Evolutionary conservation across 2,329 filamentous ascomycete species (phyloP), one percentile per base, ranked within the genome.

Genomic region (Fusarium foetens): DNA sequence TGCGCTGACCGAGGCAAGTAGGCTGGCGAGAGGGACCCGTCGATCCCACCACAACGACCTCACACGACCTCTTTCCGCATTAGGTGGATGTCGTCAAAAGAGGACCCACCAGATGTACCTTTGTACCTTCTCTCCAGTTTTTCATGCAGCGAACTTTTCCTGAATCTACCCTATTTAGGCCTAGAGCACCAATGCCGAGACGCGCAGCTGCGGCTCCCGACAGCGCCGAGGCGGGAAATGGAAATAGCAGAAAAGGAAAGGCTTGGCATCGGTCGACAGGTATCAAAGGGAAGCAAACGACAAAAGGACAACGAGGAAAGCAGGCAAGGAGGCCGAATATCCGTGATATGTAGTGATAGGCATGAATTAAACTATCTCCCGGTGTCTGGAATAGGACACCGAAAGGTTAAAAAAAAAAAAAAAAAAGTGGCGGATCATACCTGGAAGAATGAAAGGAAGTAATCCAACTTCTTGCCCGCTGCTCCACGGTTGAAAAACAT

Each of bases 381-480:
- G 70, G 70, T 73, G 62, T 73, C 66, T 68, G 49, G 10, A 73
- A 60, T 68, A 36, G 70, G 70, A 72, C 53, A 72, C 71, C 67
- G 71, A 73, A 25, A 48, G n/a, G 25, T 10, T 4, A 49, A 36
- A 48, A 49, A 19, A 45, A 17, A 1, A 13, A 4, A 12, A 6
- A 17, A 1, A 13, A 4, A 12, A 7, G 16, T 21, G n/a, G 8
- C n/a, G 17, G 11, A 23, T 17, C 45, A 54, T 79, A 92, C 90
- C 86, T 97, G 95, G 77, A 99, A 94, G 82, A 98, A 98, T 0
- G 93, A 95, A 68, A 99, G 86, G 82, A 98, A 99, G 81, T 97
- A 98, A 78, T 99, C 96, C 14, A 99, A 88, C 83, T 98, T 99
- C 86, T 98, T 98, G 81, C 95, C 97, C 4, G 95, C 93, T 46